These are phyloP conservation scores for Haplographium delicatum DNA, from an alignment of 495 filamentous ascomycete species.

Conservation along the genomic window DNA sequence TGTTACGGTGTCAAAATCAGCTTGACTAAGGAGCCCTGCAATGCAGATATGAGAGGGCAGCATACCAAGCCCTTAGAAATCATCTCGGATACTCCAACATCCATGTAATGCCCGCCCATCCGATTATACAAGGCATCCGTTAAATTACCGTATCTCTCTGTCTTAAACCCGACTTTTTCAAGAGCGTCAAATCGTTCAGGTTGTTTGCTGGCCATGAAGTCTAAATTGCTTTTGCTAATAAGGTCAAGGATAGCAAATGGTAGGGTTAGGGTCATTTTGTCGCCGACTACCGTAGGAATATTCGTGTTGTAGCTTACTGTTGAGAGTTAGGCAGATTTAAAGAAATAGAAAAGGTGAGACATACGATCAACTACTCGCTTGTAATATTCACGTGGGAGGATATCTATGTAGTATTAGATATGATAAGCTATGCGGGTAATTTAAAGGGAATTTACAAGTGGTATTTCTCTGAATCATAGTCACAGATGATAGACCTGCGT, in stretches of 20 bases:
- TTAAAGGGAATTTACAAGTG: slow-evolving; percentile 24
- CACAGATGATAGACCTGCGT: slow-evolving; percentile 29
- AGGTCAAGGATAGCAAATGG: slow-evolving; percentile 25
- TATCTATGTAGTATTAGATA: slow-evolving; percentile 10
- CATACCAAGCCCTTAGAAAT: slow-evolving; percentile 7
- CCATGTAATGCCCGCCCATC: slow-evolving; percentile 13
- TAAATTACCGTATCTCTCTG: slow-evolving; percentile 7
- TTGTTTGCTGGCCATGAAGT: slow-evolving; percentile 9
- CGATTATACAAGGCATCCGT: background rate
- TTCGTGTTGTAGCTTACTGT: slow-evolving; percentile 28
- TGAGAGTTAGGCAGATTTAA: slow-evolving; percentile 6
- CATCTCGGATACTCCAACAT: slow-evolving; percentile 10
- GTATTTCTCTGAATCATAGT: slow-evolving; percentile 38
- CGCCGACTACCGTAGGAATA: slow-evolving; percentile 26
- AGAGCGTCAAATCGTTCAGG: slow-evolving; percentile 22
- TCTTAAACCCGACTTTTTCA: slow-evolving; percentile 9
- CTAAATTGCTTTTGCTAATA: slow-evolving; percentile 1
- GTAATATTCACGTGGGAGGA: slow-evolving; percentile 29
- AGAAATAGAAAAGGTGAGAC: background rate
- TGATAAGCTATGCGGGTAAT: background rate
- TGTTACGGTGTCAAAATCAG: too few relatives aligned
- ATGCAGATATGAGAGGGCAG: too few relatives aligned
- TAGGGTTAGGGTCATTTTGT: slow-evolving; percentile 22
- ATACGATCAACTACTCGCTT: slow-evolving; percentile 8
- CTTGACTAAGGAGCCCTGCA: too few relatives aligned